Conservation (phyloP, 164 flowering plant species). For the Aristolochia contorta region DNA sequence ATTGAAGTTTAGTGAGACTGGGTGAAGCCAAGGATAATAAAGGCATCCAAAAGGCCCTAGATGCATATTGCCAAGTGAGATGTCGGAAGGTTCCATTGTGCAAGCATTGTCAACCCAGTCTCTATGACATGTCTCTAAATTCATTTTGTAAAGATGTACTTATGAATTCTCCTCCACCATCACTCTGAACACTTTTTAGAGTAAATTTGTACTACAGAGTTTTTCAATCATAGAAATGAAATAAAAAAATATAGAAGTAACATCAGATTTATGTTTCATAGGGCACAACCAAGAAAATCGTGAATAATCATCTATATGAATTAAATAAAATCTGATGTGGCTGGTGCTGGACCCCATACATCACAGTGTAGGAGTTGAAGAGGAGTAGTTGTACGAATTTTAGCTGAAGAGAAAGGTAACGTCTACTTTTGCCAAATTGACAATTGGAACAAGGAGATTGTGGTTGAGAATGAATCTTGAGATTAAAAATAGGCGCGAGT, state of each 20-base stretch:
- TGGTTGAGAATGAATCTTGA: background rate
- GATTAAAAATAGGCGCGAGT: background rate
- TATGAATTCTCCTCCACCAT: background rate
- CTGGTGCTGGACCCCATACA: background rate
- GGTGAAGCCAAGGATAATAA: background rate
- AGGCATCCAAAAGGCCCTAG: background rate
- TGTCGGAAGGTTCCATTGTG: background rate
- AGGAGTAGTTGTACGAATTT: background rate
- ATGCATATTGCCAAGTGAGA: background rate
- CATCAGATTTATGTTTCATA: background rate
- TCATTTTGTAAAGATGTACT: background rate
- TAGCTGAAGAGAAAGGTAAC: background rate
- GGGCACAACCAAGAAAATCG: too few relatives aligned
- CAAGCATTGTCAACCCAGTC: background rate
- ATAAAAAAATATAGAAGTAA: background rate
- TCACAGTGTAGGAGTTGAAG: background rate
- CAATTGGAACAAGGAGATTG: background rate
- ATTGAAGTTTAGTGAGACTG: background rate
- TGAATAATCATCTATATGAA: too few relatives aligned
- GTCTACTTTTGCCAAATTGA: too few relatives aligned
- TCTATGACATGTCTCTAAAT: background rate
- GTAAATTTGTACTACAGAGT: too few relatives aligned
- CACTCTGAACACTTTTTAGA: background rate
- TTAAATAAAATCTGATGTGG: background rate
- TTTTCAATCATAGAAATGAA: background rate